phyloP scores from a whole-genome alignment of 495 filamentous ascomycete genomes.

The Acidiella bohemica region DNA sequence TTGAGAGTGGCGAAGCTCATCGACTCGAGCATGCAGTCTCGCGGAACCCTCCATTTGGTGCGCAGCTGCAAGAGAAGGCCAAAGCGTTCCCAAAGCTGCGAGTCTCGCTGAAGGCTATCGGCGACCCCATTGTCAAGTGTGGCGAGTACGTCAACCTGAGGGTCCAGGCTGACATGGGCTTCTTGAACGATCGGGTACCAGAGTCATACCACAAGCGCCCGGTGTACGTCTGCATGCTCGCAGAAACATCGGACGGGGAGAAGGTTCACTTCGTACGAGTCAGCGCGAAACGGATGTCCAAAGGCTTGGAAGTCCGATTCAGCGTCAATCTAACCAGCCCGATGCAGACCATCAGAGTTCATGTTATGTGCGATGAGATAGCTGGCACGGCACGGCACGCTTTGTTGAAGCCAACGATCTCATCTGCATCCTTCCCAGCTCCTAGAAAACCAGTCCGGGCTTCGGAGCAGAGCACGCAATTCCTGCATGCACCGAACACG shows the following conservation, averaged over 20 bases:
- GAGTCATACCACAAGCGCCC: conserved; percentile 45
- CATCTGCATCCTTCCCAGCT: conserved; percentile 38
- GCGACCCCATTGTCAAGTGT: conserved; percentile 32
- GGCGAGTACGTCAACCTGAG: conserved; percentile 40
- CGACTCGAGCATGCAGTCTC: conserved; percentile 65
- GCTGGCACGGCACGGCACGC: conserved; percentile 62
- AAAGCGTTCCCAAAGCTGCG: conserved; percentile 63
- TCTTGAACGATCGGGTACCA: conserved; percentile 53
- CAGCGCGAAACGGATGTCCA: conserved; percentile 51
- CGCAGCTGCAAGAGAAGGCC: conserved; percentile 47
- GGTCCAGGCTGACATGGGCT: conserved; percentile 57
- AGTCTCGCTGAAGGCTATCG: conserved; percentile 40
- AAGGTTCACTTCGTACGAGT: conserved; percentile 68
- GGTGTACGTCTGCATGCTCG: conserved; percentile 61
- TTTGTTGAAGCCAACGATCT: conserved; percentile 48
- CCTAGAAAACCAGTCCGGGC: conserved; percentile 20
- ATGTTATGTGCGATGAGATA: conserved; percentile 79
- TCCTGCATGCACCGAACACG: conserved; percentile 9
- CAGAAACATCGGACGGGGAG: conserved; percentile 59
- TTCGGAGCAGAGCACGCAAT: conserved; percentile 2
- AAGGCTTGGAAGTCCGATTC: conserved; percentile 49
- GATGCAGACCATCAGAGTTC: conserved; percentile 51
- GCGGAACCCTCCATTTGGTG: conserved; percentile 73
- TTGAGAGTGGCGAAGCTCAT: conserved; percentile 52
- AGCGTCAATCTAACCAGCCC: conserved; percentile 40